Evolutionary conservation across 257 asterid species (phyloP).

Genomic region (Nicotiana benthamiana): DNA sequence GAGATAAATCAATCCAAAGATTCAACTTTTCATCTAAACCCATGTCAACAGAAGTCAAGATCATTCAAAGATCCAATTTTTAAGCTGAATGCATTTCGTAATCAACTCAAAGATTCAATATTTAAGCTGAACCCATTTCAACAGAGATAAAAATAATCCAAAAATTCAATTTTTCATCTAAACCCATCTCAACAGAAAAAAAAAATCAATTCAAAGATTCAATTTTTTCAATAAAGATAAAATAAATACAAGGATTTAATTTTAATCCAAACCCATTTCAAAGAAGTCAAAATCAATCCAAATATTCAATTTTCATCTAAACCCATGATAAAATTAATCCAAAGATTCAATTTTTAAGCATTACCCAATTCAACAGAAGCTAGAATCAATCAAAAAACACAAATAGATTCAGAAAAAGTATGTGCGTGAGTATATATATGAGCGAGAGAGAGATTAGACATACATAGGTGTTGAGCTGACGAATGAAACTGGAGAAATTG

Average conservation of each 20-base stretch:
- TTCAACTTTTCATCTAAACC: too few relatives aligned
- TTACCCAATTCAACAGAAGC: not conserved
- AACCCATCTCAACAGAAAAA: not conserved
- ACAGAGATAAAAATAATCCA: not conserved
- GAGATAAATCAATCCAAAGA: too few relatives aligned
- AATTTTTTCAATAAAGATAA: not conserved
- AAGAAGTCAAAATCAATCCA: not conserved
- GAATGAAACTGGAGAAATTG: conserved; percentile 88
- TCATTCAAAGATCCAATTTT: not conserved
- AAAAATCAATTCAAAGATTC: not conserved
- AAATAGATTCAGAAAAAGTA: too few relatives aligned
- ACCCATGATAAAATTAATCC: not conserved
- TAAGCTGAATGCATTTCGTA: too few relatives aligned
- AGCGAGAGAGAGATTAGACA: not conserved
- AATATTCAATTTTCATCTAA: not conserved
- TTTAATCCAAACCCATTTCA: not conserved
- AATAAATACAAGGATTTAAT: not conserved
- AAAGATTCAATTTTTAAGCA: not conserved
- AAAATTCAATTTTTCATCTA: not conserved
- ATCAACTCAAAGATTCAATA: too few relatives aligned
- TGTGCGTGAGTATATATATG: too few relatives aligned
- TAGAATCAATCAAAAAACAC: not conserved
- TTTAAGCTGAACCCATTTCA: not conserved
- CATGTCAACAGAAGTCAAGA: too few relatives aligned
- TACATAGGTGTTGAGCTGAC: conserved; percentile 96